Percentiles rank a stretch among this genome's conserved stretches.
Evolutionary conservation across 352 stramenopile genomes (phyloP).

Genomic region (Globisporangium parvum): DNA sequence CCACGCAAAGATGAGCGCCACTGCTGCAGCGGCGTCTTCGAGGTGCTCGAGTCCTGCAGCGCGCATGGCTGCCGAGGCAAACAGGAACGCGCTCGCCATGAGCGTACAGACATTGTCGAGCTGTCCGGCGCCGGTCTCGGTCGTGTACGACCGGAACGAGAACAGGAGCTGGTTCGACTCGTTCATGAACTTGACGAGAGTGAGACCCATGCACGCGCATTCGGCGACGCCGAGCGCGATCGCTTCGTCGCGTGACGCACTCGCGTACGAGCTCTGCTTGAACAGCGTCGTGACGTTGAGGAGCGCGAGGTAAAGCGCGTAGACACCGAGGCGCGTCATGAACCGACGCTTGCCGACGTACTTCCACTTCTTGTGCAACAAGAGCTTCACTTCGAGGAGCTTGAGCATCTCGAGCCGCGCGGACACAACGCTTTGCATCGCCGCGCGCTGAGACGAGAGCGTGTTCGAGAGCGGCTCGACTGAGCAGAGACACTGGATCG

Average conservation of each 20-base stretch:
- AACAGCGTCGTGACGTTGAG: constrained; percentile 47
- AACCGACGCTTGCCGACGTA: constrained; percentile 48
- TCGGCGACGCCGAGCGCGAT: constrained; percentile 30
- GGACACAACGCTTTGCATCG: constrained; percentile 23
- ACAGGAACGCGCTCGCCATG: constrained; percentile 28
- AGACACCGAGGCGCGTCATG: constrained; percentile 27
- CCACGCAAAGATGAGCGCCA: constrained; percentile 49
- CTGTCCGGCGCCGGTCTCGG: constrained; percentile 32
- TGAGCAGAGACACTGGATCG: constrained; percentile 55
- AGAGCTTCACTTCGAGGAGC: constrained; percentile 38
- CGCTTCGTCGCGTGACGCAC: constrained; percentile 8
- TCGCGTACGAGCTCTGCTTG: constrained; percentile 26
- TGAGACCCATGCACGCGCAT: constrained; percentile 19
- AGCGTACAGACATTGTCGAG: constrained; percentile 57
- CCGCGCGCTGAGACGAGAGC: constrained; percentile 16
- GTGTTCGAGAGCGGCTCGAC: constrained; percentile 37
- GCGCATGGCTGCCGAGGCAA: constrained; percentile 22
- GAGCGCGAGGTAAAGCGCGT: constrained; percentile 30
- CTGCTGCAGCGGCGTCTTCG: constrained; percentile 36
- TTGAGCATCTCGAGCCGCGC: constrained; percentile 52
- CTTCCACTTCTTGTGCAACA: constrained; percentile 62
- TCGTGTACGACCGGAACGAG: constrained; percentile 33
- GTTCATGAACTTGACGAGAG: constrained; percentile 42
- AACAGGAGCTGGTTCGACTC: constrained; percentile 44
- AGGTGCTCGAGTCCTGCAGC: constrained; percentile 15